These are phyloP conservation scores for Pythium dissotocum DNA, from an alignment of 352 stramenopile species.

Conservation along the genomic window DNA sequence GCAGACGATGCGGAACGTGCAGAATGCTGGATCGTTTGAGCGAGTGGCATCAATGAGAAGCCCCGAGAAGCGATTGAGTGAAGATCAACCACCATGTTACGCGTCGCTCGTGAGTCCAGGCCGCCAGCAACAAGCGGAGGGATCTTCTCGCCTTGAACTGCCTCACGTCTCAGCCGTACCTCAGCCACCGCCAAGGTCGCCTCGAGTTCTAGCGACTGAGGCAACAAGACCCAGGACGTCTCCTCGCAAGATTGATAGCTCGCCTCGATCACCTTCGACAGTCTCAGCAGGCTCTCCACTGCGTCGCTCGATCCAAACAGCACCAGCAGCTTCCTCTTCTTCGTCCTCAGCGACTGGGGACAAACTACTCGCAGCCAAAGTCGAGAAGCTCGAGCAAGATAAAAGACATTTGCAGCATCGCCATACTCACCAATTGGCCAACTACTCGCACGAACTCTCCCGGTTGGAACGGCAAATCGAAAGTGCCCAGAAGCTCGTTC, in stretches of 20 bases:
- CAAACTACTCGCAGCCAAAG: constrained; percentile 16
- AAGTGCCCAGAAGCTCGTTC: constrained; percentile 39
- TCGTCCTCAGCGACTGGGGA: neutral
- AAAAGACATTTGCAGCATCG: constrained; percentile 45
- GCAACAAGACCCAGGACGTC: neutral
- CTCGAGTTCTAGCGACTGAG: neutral
- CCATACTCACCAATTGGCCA: constrained; percentile 64
- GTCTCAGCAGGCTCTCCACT: neutral
- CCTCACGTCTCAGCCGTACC: constrained; percentile 1
- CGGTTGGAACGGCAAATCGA: constrained; percentile 71
- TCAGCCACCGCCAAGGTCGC: constrained; percentile 1
- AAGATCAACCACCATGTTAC: constrained; percentile 7
- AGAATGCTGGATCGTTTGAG: constrained; percentile 1
- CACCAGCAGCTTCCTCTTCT: neutral
- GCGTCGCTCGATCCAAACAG: neutral
- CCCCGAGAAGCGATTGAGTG: neutral
- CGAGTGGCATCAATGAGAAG: neutral
- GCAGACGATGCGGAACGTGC: constrained; percentile 43
- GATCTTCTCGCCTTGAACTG: neutral
- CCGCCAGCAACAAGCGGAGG: neutral
- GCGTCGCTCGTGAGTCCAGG: neutral
- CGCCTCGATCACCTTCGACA: constrained; percentile 2
- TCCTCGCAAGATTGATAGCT: constrained; percentile 6
- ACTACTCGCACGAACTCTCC: constrained; percentile 67
- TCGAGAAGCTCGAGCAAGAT: constrained; percentile 47